phyloP scores from a whole-genome alignment of 768 basidiomycete species.

The Phallus indusiatus region DNA sequence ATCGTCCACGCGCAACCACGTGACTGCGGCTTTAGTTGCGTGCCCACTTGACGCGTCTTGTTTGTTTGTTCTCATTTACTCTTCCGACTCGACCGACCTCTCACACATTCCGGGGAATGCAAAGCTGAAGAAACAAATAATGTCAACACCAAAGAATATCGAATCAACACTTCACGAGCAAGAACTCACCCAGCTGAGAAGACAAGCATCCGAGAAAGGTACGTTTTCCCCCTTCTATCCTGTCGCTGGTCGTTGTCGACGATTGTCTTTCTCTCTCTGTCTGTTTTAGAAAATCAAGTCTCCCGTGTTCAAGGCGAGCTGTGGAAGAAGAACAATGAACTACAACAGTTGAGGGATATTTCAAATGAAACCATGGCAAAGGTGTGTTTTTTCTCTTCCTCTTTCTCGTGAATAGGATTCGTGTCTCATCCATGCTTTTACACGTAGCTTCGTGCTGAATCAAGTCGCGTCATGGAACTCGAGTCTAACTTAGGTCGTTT shows the following conservation, averaged over 20 bases:
- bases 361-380: constrained; percentile 29
- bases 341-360: constrained; percentile 23
- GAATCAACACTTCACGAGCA: not conserved
- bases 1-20: too few relatives aligned
- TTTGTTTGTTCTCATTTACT: not conserved
- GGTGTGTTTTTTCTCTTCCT: constrained; percentile 20
- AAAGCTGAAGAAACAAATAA: not conserved
- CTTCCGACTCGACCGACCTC: not conserved
- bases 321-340: constrained; percentile 28
- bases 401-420: not conserved
- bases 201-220: constrained; percentile 6
- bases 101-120: not conserved
- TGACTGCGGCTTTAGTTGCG: not conserved
- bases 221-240: not conserved
- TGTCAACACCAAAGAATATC: constrained; percentile 5
- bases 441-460: constrained; percentile 45
- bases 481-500: constrained; percentile 41
- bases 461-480: constrained; percentile 43
- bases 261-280: not conserved
- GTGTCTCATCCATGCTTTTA: constrained; percentile 7
- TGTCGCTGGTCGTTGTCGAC: not conserved
- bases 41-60: not conserved
- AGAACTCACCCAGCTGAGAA: constrained; percentile 1
- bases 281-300: constrained; percentile 1
- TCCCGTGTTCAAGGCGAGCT: constrained; percentile 11